Evolutionary conservation across 164 flowering plant species (phyloP).

Genomic region (Echeveria elegans): DNA sequence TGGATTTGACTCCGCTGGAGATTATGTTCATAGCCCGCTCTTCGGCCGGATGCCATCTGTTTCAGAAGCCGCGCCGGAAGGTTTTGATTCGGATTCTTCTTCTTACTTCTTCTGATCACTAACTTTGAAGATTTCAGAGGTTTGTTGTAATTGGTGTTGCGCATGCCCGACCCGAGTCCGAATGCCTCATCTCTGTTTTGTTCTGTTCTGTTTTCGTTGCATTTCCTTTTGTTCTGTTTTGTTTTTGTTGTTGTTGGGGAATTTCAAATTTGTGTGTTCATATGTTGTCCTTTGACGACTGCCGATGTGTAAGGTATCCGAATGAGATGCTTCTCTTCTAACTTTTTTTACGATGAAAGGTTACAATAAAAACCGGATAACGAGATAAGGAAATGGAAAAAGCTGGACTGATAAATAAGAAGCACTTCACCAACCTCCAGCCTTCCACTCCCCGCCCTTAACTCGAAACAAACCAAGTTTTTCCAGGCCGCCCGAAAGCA

Average conservation of each 20-base stretch:
- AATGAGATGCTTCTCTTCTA: not conserved
- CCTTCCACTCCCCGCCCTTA: too few species aligned
- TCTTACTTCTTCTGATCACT: constrained; percentile 24
- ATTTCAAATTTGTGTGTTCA: not conserved
- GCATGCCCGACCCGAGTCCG: not conserved
- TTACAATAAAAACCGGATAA: too few species aligned
- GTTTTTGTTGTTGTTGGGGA: not conserved
- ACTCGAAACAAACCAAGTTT: too few species aligned
- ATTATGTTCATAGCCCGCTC: constrained; percentile 7
- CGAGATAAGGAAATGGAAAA: too few species aligned
- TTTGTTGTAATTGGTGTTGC: not conserved
- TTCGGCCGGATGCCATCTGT: constrained; percentile 31
- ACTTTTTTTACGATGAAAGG: too few species aligned
- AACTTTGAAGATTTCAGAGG: not conserved
- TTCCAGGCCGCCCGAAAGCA: too few species aligned
- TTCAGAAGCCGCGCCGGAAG: constrained; percentile 25
- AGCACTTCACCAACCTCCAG: too few species aligned
- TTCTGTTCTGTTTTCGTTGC: not conserved
- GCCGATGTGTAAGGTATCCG: constrained; percentile 4
- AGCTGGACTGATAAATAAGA: too few species aligned
- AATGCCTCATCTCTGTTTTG: not conserved
- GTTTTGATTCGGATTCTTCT: constrained; percentile 31
- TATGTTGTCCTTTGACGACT: not conserved
- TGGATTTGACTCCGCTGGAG: constrained; percentile 4
- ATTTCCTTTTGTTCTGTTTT: not conserved